phyloP scores from a whole-genome alignment of 1,284 basidiomycete species.

The Ustilago trichophora region DNA sequence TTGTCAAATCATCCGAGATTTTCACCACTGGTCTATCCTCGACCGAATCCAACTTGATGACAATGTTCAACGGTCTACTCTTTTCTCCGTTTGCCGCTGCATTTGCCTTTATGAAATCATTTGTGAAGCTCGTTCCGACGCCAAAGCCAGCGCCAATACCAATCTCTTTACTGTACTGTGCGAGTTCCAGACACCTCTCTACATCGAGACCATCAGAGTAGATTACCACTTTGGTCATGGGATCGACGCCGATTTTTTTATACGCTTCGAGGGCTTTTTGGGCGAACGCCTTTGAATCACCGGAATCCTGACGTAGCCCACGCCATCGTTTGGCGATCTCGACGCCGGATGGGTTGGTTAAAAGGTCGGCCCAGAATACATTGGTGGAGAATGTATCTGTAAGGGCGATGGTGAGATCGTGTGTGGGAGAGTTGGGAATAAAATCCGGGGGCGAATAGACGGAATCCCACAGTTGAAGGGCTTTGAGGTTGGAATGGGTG shows the following conservation, averaged over 20 bases:
- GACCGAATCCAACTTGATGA: constrained; percentile 62
- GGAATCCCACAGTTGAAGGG: constrained; percentile 61
- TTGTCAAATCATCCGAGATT: constrained; percentile 64
- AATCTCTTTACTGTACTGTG: constrained; percentile 41
- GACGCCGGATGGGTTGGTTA: constrained; percentile 36
- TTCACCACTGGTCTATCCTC: constrained; percentile 59
- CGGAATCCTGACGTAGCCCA: constrained; percentile 62
- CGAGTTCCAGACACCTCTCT: constrained; percentile 52
- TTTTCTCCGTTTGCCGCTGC: not conserved
- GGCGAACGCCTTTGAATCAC: constrained; percentile 59
- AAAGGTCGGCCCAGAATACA: constrained; percentile 63
- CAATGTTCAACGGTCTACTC: constrained; percentile 62
- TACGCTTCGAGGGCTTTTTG: constrained; percentile 52
- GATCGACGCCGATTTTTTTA: constrained; percentile 53
- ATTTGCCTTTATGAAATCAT: constrained; percentile 38
- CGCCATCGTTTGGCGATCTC: constrained; percentile 61
- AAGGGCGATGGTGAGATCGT: constrained; percentile 64
- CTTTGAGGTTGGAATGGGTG: constrained; percentile 49
- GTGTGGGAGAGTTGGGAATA: constrained; percentile 49
- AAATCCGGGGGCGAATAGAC: constrained; percentile 62
- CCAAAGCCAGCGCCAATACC: constrained; percentile 63
- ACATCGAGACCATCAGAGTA: constrained; percentile 62
- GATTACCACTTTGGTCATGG: constrained; percentile 58
- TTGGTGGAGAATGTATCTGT: constrained; percentile 64
- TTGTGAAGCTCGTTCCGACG: constrained; percentile 58